Evolutionary conservation across 768 basidiomycete genomes (phyloP).

Genomic region (Lactifluus echinatus): DNA sequence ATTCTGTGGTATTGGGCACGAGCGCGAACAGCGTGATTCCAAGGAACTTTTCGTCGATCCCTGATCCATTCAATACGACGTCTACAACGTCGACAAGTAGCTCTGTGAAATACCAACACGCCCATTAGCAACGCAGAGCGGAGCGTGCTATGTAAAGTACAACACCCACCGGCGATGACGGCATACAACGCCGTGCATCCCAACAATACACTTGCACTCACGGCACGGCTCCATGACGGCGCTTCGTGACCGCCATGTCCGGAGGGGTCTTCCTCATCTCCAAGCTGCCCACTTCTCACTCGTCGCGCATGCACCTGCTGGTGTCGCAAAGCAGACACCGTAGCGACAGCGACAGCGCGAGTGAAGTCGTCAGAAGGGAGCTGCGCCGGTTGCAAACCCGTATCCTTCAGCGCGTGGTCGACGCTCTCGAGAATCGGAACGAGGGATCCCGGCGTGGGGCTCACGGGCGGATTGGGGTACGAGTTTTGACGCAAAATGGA

Average conservation of each 20-base stretch:
- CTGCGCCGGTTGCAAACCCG: conserved; percentile 38
- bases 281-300: conserved; percentile 33
- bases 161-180: conserved; percentile 77
- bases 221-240: conserved; percentile 89
- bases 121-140: too few relatives aligned
- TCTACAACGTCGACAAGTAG: conserved; percentile 94
- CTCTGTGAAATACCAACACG: conserved; percentile 41
- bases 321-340: conserved; percentile 82
- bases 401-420: conserved; percentile 63
- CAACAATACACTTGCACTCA: conserved; percentile 84
- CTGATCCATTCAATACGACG: conserved; percentile 80
- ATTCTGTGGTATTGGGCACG: conserved; percentile 97
- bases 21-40: conserved; percentile 95
- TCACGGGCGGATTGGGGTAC: conserved; percentile 36
- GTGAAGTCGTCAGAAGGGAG: conserved; percentile 86
- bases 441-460: conserved; percentile 31
- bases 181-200: conserved; percentile 91
- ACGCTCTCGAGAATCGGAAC: conserved; percentile 72
- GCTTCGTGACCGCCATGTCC: conserved; percentile 86
- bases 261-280: conserved; percentile 38
- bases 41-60: conserved; percentile 95
- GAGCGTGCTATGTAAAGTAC: neutral
- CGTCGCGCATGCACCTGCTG: conserved; percentile 52
- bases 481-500: conserved; percentile 38
- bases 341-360: conserved; percentile 87